Evolutionary conservation across 768 basidiomycete genomes (phyloP).

Genomic region (Amanita muscaria): DNA sequence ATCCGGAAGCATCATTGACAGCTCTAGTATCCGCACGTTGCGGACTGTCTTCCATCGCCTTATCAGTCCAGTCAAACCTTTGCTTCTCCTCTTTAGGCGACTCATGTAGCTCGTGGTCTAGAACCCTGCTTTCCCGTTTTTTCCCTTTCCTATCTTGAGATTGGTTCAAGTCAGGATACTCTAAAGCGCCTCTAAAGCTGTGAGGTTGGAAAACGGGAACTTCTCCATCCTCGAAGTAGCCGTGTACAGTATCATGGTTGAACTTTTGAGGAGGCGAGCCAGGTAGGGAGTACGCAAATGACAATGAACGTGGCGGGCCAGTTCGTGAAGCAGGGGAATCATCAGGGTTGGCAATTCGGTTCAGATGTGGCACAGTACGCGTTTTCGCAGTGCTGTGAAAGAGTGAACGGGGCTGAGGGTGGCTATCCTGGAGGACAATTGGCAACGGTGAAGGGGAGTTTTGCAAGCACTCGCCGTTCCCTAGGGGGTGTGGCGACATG

Average conservation of each 20-base stretch:
- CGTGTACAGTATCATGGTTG: constrained; percentile 20
- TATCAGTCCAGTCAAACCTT: constrained; percentile 23
- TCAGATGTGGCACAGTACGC: background rate
- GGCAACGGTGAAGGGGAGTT: background rate
- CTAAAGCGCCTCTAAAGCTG: constrained; percentile 55
- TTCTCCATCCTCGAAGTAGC: constrained; percentile 26
- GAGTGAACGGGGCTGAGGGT: too few relatives aligned
- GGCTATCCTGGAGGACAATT: too few relatives aligned
- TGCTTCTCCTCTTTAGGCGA: constrained; percentile 39
- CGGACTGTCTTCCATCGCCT: background rate
- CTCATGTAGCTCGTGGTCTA: constrained; percentile 47
- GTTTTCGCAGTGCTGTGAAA: too few relatives aligned
- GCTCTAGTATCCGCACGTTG: background rate
- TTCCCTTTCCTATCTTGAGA: too few relatives aligned
- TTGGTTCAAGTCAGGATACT: constrained; percentile 30
- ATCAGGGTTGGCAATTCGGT: constrained; percentile 16
- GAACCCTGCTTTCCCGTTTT: constrained; percentile 35
- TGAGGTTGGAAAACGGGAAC: constrained; percentile 25
- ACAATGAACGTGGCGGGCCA: constrained; percentile 67
- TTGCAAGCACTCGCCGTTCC: background rate
- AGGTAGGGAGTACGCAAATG: constrained; percentile 51
- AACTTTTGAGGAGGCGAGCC: too few relatives aligned
- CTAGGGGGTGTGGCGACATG: too few relatives aligned
- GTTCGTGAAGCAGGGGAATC: constrained; percentile 57
- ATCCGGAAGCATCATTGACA: constrained; percentile 1